Evolutionary conservation across 129 eudicot species (phyloP).

Genomic region (Oenanthe sinensis): DNA sequence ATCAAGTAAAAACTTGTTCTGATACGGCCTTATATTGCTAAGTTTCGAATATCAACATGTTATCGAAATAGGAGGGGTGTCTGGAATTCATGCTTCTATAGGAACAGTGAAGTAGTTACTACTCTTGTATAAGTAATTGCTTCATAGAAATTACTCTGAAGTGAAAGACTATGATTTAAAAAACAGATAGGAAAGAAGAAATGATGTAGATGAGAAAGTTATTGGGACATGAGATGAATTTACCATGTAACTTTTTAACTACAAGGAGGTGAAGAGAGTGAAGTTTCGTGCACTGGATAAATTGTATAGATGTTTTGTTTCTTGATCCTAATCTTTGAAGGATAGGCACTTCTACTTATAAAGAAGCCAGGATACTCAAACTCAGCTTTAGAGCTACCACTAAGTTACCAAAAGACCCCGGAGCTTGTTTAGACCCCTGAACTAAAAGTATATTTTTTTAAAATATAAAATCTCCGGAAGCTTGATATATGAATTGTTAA

Average conservation of each 20-base stretch:
- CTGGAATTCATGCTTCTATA: neutral
- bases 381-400: neutral
- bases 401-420: neutral
- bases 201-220: neutral
- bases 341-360: neutral
- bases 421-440: neutral
- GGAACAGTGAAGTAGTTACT: neutral
- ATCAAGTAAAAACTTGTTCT: neutral
- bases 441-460: no score
- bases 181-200: neutral
- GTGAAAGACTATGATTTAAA: neutral
- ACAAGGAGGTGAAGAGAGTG: neutral
- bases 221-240: neutral
- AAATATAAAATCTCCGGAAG: no score
- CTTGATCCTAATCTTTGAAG: neutral
- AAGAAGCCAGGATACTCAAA: neutral
- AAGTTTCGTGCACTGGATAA: neutral
- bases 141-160: neutral
- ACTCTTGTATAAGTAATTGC: neutral
- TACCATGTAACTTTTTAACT: neutral
- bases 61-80: neutral
- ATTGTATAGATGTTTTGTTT: neutral
- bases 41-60: neutral
- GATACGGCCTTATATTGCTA: neutral
- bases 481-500: no score